Base-by-base conservation (phyloP, 495 filamentous ascomycete species). In the Pseudevernia furfuracea region DNA sequence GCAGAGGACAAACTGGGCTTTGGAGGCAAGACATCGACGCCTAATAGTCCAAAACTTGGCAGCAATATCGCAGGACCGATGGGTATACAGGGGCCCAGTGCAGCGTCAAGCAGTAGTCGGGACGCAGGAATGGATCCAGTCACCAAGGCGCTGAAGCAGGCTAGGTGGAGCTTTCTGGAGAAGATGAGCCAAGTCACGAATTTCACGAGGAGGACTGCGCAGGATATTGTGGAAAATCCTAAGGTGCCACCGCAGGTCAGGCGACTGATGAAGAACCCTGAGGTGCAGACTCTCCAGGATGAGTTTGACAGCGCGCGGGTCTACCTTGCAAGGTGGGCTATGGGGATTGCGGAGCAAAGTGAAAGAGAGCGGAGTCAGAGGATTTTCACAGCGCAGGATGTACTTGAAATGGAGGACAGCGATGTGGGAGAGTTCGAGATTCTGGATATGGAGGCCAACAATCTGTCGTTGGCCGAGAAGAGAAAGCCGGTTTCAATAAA, bases 261-360 rank as follows among this genome's bases (percentile, higher is more conserved):
- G 68, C 82, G 90, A 60, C 68, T 98, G 71, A 84, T 97, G 78
- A 84, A 86, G 70, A 96, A 95, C 62, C 95, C 94, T 1, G 92
- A 98, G 71, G 92, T 98, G 15, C 92, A 96, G 74, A 96, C 91
- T 0, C 69, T 98, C 56, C 90, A 94, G 72, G 92, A 97, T 65
- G 94, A 98, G 72, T 98, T 97, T 67, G 95, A 97, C 75, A 96
- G 90, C 70, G 94, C 95, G 9, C 82, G 94, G 66, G 78, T 98
- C 44, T 98, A 98, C 69, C 80, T 98, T 30, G 94, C 94, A 4
- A 81, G 94, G 55, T 98, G 94, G 94, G 94, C 94, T 0, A 97
- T 97, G 94, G 95, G 90, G 1, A 95, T 98, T 61, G 91, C 93
- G 0, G 94, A 98, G 73, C 94, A 97, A 76, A 90, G 91, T 70